Percentiles rank a stretch among this genome's conserved stretches.
These are phyloP conservation scores for Penicillium angulare DNA, from an alignment of 495 filamentous ascomycete species.

Conservation along the genomic window DNA sequence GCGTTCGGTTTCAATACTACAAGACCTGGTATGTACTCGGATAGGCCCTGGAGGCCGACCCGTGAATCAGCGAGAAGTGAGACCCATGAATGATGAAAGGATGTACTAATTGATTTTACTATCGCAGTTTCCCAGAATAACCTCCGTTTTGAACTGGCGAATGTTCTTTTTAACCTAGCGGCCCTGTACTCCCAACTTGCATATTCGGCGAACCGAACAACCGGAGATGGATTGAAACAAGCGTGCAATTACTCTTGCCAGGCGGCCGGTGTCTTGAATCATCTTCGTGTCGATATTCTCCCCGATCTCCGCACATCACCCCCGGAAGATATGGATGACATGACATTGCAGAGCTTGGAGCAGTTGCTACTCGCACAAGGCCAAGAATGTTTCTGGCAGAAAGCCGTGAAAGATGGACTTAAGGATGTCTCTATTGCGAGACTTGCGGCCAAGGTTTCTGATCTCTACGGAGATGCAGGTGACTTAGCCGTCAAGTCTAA, in stretches of 20 bases:
- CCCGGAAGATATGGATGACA: constrained; percentile 93
- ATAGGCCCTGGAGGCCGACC: too few relatives aligned
- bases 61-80: neutral
- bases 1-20: constrained; percentile 86
- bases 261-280: constrained; percentile 77
- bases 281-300: constrained; percentile 75
- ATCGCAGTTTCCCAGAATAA: constrained; percentile 77
- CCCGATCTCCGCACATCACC: constrained; percentile 82
- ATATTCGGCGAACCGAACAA: constrained; percentile 74
- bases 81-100: neutral
- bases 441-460: constrained; percentile 86
- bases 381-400: constrained; percentile 98
- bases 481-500: constrained; percentile 86
- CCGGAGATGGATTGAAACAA: constrained; percentile 77
- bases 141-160: constrained; percentile 90
- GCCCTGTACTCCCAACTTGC: constrained; percentile 93
- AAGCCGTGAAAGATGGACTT: constrained; percentile 89
- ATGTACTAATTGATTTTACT: neutral
- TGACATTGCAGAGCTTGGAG: constrained; percentile 79
- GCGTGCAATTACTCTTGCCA: constrained; percentile 92
- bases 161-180: constrained; percentile 88
- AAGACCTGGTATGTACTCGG: constrained; percentile 53
- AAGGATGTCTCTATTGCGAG: constrained; percentile 91
- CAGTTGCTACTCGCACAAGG: constrained; percentile 85
- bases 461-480: constrained; percentile 81